Conservation (phyloP, 306 rosid genomes). For the Acacia crassicarpa region DNA sequence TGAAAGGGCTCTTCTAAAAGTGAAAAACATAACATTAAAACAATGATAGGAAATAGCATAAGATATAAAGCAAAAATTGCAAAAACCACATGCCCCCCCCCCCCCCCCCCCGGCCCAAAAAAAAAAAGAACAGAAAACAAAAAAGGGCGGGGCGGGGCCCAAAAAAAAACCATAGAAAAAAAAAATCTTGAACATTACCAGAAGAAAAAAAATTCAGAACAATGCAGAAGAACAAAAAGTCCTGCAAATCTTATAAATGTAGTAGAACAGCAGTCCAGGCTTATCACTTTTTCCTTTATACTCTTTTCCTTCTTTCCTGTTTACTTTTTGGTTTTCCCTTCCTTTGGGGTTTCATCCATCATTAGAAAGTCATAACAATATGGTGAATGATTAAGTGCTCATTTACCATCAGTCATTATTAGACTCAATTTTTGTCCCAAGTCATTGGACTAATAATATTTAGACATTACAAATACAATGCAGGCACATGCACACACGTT, state of each 20-base stretch:
- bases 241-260: neutral
- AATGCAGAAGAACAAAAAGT: neutral
- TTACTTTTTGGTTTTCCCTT: neutral
- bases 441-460: neutral
- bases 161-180: too few relatives aligned
- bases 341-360: neutral
- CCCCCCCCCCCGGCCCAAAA: too few relatives aligned
- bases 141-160: too few relatives aligned
- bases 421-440: neutral
- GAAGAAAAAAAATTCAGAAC: neutral
- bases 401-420: neutral
- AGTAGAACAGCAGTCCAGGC: neutral
- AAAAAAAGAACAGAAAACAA: too few relatives aligned
- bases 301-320: neutral
- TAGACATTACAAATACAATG: neutral
- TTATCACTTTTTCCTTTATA: neutral
- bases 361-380: neutral
- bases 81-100: neutral
- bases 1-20: neutral
- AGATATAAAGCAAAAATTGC: neutral
- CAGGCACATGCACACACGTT: neutral
- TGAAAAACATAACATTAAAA: slow-evolving; percentile 8
- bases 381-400: neutral
- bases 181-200: too few relatives aligned
- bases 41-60: neutral